Percentiles rank a stretch among this genome's conserved stretches.
These are phyloP conservation scores for Mortierella sp. DNA, from an alignment of 371 early-diverging fungal genomes.

Conservation along the genomic window DNA sequence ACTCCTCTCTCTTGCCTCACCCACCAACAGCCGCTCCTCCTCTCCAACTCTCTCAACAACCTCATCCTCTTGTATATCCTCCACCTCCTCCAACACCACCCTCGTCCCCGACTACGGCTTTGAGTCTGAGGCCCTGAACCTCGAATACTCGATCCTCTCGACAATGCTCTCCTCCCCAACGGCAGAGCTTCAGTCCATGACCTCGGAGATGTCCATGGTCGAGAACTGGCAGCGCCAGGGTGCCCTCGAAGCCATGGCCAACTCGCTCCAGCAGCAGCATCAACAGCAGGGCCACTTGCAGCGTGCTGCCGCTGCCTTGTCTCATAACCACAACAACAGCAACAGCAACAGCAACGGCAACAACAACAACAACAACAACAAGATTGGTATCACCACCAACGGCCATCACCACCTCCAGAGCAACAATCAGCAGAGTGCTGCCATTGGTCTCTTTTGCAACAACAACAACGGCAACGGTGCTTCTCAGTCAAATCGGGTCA, in stretches of 20 bases:
- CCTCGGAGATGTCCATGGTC: constrained; percentile 51
- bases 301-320: constrained; percentile 13
- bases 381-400: constrained; percentile 13
- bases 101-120: constrained; percentile 69
- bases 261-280: constrained; percentile 37
- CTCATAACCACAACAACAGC: constrained; percentile 22
- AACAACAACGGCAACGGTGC: constrained; percentile 22
- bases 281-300: constrained; percentile 57
- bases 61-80: constrained; percentile 22
- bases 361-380: constrained; percentile 26
- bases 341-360: no score
- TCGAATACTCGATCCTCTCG: constrained; percentile 89
- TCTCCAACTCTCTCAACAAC: constrained; percentile 14
- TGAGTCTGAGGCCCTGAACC: constrained; percentile 87
- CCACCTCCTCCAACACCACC: constrained; percentile 18
- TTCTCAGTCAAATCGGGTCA: constrained; percentile 5
- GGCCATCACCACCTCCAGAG: constrained; percentile 10
- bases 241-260: constrained; percentile 52
- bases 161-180: constrained; percentile 78
- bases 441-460: constrained; percentile 8
- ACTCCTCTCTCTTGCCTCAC: constrained; percentile 4
- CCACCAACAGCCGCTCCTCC: constrained; percentile 12
- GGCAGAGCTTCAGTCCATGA: constrained; percentile 45
- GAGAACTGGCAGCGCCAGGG: constrained; percentile 50
- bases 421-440: background rate